Conservation (phyloP, 805 yeast genomes). For the Gaillardinia entomophila region DNA sequence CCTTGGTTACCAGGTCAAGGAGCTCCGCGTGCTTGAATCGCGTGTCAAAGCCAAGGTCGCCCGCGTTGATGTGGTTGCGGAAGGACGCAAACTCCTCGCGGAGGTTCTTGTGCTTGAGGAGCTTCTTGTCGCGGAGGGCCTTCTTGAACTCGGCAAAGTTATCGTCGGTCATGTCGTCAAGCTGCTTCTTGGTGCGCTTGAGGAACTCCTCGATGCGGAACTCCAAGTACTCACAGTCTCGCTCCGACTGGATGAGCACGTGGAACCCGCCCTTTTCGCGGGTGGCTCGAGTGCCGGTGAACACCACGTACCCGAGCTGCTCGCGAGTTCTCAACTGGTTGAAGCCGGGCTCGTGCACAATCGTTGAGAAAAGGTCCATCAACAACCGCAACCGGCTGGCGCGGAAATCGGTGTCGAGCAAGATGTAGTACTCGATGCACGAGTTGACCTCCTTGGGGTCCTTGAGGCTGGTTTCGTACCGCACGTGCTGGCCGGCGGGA, state of each 20-base stretch:
- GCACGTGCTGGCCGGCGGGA: conserved; percentile 31
- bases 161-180: conserved; percentile 46
- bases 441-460: conserved; percentile 77
- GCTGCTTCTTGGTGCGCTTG: conserved; percentile 35
- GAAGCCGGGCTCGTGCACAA: conserved; percentile 83
- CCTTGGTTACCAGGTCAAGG: conserved; percentile 48
- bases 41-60: conserved; percentile 70
- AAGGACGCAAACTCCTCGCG: conserved; percentile 66
- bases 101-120: conserved; percentile 71
- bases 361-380: conserved; percentile 64
- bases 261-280: conserved; percentile 71
- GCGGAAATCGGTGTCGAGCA: conserved; percentile 43
- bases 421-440: conserved; percentile 73
- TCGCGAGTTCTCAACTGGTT: conserved; percentile 87
- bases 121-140: conserved; percentile 60
- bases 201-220: conserved; percentile 70
- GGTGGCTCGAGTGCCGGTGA: conserved; percentile 63
- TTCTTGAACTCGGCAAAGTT: conserved; percentile 66
- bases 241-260: conserved; percentile 79
- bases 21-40: conserved; percentile 37
- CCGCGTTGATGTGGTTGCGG: conserved; percentile 64
- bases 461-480: conserved; percentile 45
- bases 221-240: conserved; percentile 67
- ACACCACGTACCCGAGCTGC: conserved; percentile 92
- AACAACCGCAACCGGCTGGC: conserved; percentile 35